Evolutionary conservation across 352 stramenopile genomes (phyloP), one percentile per base, ranked within the genome.

Genomic region (Globisporangium solare): DNA sequence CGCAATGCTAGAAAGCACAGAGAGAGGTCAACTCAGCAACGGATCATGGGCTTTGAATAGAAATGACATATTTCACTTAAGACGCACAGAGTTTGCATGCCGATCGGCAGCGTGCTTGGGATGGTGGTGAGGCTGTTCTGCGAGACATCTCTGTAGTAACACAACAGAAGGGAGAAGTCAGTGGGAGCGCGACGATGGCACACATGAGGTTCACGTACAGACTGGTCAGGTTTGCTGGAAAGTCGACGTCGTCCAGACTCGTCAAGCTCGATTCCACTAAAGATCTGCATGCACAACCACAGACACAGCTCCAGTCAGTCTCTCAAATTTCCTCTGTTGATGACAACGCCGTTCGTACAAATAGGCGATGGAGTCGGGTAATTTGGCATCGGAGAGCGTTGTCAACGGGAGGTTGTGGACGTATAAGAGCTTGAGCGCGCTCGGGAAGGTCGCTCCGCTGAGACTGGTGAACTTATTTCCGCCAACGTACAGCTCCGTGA

Each of bases 391-490:
- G 0, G 76, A 47, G 32, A 91, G 42, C 24, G 72, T 43, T 15
- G 47, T 18, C 22, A 91, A 58, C 39, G 68, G 45, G 35, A 89
- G 60, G 60, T 91, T 74, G 70, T 89, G 79, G 17, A 86, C 71
- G 60, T 88, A 92, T 18, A 92, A 70, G 27, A 86, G 60, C 50
- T 72, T 82, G 20, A 89, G 67, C 6, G 65, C 63, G 47, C 70
- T 73, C 32, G 71, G 66, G 40, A 86, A 86, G 27, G 27, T 35
- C 12, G 78, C 54, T 15, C 58, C 69, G 6, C 61, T 47, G n/a
- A 92, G 67, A n/a, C 76, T 86, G 57, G 61, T 71, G 64, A 92
- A 80, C 18, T 64, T 65, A 56, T 92, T 92, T 17, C 81, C 81
- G 31, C 81, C 81, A 0, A 89, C 47, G 47, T 72, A 89, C 12